These are phyloP conservation scores for Calonectria pauciramosa DNA, from an alignment of 2,329 filamentous ascomycete species.

Conservation along the genomic window DNA sequence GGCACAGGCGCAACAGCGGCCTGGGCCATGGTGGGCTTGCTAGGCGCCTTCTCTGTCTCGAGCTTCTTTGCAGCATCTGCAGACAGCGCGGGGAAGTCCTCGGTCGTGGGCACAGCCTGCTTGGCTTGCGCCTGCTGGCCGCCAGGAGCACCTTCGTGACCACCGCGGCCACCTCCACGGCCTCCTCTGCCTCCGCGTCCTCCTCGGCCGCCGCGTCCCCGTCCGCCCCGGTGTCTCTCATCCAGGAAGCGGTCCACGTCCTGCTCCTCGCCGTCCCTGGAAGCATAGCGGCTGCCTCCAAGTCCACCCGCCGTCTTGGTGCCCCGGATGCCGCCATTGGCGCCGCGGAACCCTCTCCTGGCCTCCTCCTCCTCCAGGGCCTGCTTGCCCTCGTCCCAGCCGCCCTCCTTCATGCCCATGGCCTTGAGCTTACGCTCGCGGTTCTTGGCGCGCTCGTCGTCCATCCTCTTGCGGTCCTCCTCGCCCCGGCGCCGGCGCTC, in stretches of 20 bases:
- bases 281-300: constrained; percentile 59
- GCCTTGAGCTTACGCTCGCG: constrained; percentile 73
- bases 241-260: constrained; percentile 55
- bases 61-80: constrained; percentile 43
- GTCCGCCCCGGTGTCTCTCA: constrained; percentile 50
- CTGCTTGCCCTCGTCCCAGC: constrained; percentile 73
- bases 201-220: constrained; percentile 53
- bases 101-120: constrained; percentile 45
- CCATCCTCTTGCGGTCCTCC: constrained; percentile 64
- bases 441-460: constrained; percentile 73
- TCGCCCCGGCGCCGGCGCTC: constrained; percentile 66
- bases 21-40: constrained; percentile 49
- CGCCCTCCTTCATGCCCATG: constrained; percentile 65
- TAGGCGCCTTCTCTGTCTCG: constrained; percentile 20
- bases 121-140: constrained; percentile 33
- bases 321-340: constrained; percentile 57
- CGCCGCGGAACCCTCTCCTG: constrained; percentile 57
- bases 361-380: constrained; percentile 57
- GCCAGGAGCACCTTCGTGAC: constrained; percentile 40
- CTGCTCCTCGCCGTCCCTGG: constrained; percentile 49
- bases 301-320: constrained; percentile 53
- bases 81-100: constrained; percentile 55
- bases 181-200: constrained; percentile 51
- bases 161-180: constrained; percentile 50
- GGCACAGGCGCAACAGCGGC: constrained; percentile 42